Percentiles rank a stretch among this genome's conserved stretches.
These are phyloP conservation scores for Albifimbria verrucaria DNA, from an alignment of 2,329 filamentous ascomycete genomes.

Conservation along the genomic window DNA sequence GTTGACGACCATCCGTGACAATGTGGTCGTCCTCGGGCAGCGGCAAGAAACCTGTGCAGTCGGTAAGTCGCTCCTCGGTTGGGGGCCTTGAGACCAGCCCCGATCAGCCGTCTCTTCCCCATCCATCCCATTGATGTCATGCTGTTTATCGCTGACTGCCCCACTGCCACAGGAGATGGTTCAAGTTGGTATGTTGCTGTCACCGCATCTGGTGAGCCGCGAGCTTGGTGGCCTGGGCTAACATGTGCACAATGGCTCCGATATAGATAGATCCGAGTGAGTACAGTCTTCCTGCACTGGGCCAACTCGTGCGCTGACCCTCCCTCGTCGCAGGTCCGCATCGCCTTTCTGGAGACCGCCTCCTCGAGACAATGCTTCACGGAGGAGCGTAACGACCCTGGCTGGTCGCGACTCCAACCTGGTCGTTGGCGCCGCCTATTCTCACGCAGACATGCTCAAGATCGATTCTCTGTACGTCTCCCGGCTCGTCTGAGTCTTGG, in stretches of 20 bases:
- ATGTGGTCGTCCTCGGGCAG: constrained; percentile 66
- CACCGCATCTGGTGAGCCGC: constrained; percentile 3
- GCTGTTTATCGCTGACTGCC: constrained; percentile 29
- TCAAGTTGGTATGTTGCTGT: constrained; percentile 80
- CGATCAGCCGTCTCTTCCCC: constrained; percentile 9
- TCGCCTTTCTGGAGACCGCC: constrained; percentile 85
- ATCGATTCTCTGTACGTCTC: constrained; percentile 69
- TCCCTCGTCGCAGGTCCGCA: constrained; percentile 56
- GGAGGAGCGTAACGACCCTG: constrained; percentile 40
- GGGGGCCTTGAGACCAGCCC: no score
- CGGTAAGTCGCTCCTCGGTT: constrained; percentile 57
- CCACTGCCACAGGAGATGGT: constrained; percentile 84
- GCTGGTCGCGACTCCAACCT: constrained; percentile 59
- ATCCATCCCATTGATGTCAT: constrained; percentile 1
- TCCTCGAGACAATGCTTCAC: constrained; percentile 46
- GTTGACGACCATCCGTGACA: constrained; percentile 26
- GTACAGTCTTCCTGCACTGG: constrained; percentile 24
- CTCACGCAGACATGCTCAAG: constrained; percentile 91
- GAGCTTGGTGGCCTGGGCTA: constrained; percentile 17
- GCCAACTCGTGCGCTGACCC: constrained; percentile 21
- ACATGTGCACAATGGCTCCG: constrained; percentile 18
- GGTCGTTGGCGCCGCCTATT: constrained; percentile 92
- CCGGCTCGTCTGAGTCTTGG: neutral
- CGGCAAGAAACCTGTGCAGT: constrained; percentile 68
- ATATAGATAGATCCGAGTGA: constrained; percentile 61